phyloP scores from a whole-genome alignment of 805 yeast genomes.

The Pichia phayaonensis region DNA sequence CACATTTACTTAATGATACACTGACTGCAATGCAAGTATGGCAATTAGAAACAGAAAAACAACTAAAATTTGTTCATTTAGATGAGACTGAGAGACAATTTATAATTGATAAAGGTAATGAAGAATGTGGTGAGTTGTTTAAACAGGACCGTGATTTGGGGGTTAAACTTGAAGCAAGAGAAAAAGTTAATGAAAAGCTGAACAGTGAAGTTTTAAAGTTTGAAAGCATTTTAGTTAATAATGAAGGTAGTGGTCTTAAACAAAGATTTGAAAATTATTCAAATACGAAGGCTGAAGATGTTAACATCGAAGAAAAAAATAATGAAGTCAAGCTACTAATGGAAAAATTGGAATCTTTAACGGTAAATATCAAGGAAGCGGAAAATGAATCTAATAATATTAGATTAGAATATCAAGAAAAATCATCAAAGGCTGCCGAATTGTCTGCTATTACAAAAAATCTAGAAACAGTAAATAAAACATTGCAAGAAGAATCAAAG shows the following conservation, averaged over 20 bases:
- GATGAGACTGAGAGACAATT: slow-evolving; percentile 35
- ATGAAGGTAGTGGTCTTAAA: slow-evolving; percentile 8
- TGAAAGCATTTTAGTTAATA: slow-evolving; percentile 9
- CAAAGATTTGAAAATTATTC: slow-evolving; percentile 1
- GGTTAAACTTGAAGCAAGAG: slow-evolving; percentile 22
- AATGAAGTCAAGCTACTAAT: slow-evolving; percentile 12
- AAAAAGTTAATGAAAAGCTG: slow-evolving; percentile 26
- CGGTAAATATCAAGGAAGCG: slow-evolving; percentile 8
- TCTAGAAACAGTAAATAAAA: slow-evolving; percentile 20
- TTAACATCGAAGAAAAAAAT: slow-evolving; percentile 3
- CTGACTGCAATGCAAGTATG: slow-evolving; percentile 24
- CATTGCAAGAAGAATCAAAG: slow-evolving; percentile 23
- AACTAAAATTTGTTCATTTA: slow-evolving; percentile 22
- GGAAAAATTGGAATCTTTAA: slow-evolving; percentile 9
- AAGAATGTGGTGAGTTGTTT: slow-evolving; percentile 34
- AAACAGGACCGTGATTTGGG: slow-evolving; percentile 30
- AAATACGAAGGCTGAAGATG: slow-evolving; percentile 6
- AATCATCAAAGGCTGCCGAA: slow-evolving; percentile 43
- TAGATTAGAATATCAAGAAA: slow-evolving; percentile 36
- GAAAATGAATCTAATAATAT: slow-evolving; percentile 23
- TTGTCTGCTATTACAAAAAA: slow-evolving; percentile 24
- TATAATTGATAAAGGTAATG: slow-evolving; percentile 32
- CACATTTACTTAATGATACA: slow-evolving; percentile 30
- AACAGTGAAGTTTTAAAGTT: slow-evolving; percentile 21
- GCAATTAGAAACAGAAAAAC: slow-evolving; percentile 15